phyloP scores from a whole-genome alignment of 495 filamentous ascomycete species.

The Penicillium chermesinum region DNA sequence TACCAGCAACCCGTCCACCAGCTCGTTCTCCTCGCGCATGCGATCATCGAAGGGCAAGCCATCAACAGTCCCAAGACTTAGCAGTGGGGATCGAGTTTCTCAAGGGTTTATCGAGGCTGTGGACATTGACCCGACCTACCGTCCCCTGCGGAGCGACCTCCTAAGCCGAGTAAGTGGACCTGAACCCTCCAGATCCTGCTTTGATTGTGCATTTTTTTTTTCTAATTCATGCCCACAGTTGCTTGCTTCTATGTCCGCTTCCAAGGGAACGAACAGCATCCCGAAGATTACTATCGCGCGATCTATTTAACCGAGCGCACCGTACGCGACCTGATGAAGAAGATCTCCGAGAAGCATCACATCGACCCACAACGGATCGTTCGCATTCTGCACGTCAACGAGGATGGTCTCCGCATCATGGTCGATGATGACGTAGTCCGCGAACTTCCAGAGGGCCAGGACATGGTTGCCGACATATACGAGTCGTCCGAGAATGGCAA shows the following conservation, averaged over 20 bases:
- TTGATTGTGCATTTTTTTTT: background rate
- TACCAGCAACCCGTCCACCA: slow-evolving; percentile 43
- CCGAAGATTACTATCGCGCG: slow-evolving; percentile 72
- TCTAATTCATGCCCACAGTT: slow-evolving; percentile 40
- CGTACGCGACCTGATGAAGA: slow-evolving; percentile 60
- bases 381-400: slow-evolving; percentile 64
- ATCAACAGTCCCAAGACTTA: slow-evolving; percentile 42
- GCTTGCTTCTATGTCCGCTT: slow-evolving; percentile 86
- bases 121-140: slow-evolving; percentile 80
- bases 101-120: slow-evolving; percentile 87
- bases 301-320: slow-evolving; percentile 80
- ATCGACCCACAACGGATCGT: slow-evolving; percentile 66
- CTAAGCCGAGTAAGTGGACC: slow-evolving; percentile 67
- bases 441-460: slow-evolving; percentile 85
- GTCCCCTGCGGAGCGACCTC: slow-evolving; percentile 67
- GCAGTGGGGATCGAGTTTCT: slow-evolving; percentile 39
- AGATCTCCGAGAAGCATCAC: slow-evolving; percentile 70
- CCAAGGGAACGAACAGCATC: slow-evolving; percentile 43
- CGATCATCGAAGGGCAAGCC: slow-evolving; percentile 18
- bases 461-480: slow-evolving; percentile 67
- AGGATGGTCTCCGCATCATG: slow-evolving; percentile 71
- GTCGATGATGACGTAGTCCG: slow-evolving; percentile 87
- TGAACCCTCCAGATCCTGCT: no score
- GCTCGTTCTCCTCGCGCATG: slow-evolving; percentile 28
- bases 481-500: slow-evolving; percentile 22